Evolutionary conservation across 495 filamentous ascomycete genomes (phyloP), one percentile per base, ranked within the genome.

Genomic region (Hypoxylon crocopeplum): DNA sequence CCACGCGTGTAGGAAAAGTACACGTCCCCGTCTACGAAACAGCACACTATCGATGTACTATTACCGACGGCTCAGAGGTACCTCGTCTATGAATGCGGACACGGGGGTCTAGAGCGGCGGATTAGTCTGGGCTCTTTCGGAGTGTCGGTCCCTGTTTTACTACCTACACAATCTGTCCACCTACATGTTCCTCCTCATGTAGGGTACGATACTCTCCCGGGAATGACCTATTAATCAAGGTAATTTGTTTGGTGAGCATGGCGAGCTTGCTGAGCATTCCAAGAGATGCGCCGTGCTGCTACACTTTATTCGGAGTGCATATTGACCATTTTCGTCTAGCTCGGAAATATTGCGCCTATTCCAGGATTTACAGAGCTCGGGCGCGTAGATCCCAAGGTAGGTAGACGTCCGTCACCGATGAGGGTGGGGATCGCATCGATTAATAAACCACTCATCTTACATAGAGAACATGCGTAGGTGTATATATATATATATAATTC

Each of bases 71-170:
- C n/a, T n/a, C n/a, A n/a, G n/a, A n/a, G n/a, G n/a, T n/a, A n/a
- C n/a, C n/a, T n/a, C 10, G 25, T 29, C 51, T 47, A 51, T 62
- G 34, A 51, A 33, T 51, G 38, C 59, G 59, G 59, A 63, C 59
- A 47, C 59, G 52, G 59, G 34, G 59, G 47, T 57, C 48, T 49
- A 62, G 40, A 56, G 53, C 52, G 53, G 59, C 53, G 59, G 59
- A 30, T 56, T 33, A 38, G 15, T 29, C 52, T 63, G 40, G 53
- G 44, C 46, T 42, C 48, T 51, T 52, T 63, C 59, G 59, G 59
- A 63, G 59, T 63, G 48, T 64, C 60, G 60, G 60, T 54, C 60
- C 60, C 60, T 58, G 41, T 58, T 64, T 64, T 58, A 57, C 41
- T 44, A 34, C 8, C 32, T 27, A 27, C 24, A 27, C 3, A 27